These are phyloP conservation scores for Amphirosellinia nigrospora DNA, from an alignment of 495 filamentous ascomycete genomes.

Conservation along the genomic window DNA sequence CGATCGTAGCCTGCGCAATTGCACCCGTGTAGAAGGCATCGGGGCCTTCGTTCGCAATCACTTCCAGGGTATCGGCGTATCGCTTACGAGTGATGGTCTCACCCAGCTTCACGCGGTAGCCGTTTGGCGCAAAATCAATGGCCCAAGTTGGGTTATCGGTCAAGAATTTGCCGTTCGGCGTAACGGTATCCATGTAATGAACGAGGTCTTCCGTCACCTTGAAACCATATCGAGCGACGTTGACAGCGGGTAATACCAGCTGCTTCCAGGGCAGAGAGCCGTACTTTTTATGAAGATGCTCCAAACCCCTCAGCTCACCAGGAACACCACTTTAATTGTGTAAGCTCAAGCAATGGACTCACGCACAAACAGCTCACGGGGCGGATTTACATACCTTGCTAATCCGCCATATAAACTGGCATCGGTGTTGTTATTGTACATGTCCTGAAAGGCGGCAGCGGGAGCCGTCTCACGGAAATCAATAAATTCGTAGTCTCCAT, in stretches of 20 bases:
- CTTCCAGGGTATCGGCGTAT: slow-evolving; percentile 75
- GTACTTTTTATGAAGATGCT: slow-evolving; percentile 73
- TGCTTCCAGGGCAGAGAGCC: slow-evolving; percentile 72
- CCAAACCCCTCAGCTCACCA: slow-evolving; percentile 76
- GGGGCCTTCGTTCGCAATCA: slow-evolving; percentile 67
- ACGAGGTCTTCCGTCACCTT: slow-evolving; percentile 66
- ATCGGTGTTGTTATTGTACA: slow-evolving; percentile 67
- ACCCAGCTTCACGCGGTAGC: slow-evolving; percentile 61
- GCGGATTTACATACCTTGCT: slow-evolving; percentile 52
- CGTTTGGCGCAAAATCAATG: slow-evolving; percentile 80
- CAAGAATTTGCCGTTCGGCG: slow-evolving; percentile 84
- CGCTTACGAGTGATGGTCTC: slow-evolving; percentile 75
- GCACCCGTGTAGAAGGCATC: slow-evolving; percentile 75
- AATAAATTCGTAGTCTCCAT: slow-evolving; percentile 70
- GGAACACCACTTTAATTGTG: slow-evolving; percentile 66
- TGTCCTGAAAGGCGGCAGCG: slow-evolving; percentile 73
- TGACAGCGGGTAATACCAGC: slow-evolving; percentile 69
- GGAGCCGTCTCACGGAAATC: slow-evolving; percentile 86
- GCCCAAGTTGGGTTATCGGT: slow-evolving; percentile 73
- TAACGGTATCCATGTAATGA: slow-evolving; percentile 58
- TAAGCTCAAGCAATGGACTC: slow-evolving; percentile 12
- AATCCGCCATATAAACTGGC: slow-evolving; percentile 61
- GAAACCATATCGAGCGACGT: slow-evolving; percentile 75
- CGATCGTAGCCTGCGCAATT: slow-evolving; percentile 73
- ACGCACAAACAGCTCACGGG: neutral